Conservation (phyloP, 495 filamentous ascomycete species). For the Penicillium lividum region DNA sequence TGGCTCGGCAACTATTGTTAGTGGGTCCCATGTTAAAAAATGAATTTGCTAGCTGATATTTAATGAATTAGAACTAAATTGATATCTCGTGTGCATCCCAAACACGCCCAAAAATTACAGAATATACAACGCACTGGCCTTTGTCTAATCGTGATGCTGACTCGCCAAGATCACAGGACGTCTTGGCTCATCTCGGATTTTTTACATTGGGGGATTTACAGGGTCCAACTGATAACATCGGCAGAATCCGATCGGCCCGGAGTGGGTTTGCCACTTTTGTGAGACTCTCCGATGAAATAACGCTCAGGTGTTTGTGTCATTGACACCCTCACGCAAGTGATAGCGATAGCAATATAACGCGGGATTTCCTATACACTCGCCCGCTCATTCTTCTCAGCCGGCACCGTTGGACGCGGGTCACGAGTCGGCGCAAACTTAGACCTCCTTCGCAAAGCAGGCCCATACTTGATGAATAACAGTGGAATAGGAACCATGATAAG, state of each 20-base stretch:
- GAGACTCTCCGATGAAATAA: neutral
- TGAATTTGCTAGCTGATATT: too few species aligned
- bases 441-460: constrained; percentile 33
- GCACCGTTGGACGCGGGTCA: neutral
- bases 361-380: neutral
- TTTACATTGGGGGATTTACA: constrained; percentile 2
- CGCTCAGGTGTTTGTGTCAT: too few species aligned
- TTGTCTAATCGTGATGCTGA: neutral
- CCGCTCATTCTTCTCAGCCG: neutral
- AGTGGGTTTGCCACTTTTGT: neutral
- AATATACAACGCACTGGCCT: neutral
- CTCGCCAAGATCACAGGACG: neutral
- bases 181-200: neutral
- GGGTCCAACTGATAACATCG: constrained; percentile 19
- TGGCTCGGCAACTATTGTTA: constrained; percentile 17
- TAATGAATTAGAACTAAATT: neutral
- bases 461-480: constrained; percentile 37
- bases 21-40: constrained; percentile 8
- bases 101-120: too few species aligned
- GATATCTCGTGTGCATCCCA: neutral
- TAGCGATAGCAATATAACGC: too few species aligned
- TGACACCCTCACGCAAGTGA: too few species aligned
- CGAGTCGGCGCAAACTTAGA: constrained; percentile 37
- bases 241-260: constrained; percentile 11
- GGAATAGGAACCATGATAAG: constrained; percentile 73